phyloP scores from a whole-genome alignment of 306 rosid genomes.

The Cyclanthera cordifolia region DNA sequence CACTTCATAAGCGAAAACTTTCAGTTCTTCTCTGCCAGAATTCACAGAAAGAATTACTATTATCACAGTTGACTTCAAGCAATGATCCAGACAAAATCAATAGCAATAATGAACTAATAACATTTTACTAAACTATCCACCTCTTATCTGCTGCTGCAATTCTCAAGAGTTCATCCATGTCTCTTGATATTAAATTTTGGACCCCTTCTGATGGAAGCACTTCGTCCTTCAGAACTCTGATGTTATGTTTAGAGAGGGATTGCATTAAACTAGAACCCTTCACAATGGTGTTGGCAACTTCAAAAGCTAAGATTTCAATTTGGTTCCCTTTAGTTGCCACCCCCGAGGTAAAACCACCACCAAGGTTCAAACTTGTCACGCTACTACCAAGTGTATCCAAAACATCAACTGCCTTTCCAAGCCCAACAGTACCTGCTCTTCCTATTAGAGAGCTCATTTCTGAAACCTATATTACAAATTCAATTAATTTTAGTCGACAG shows the following conservation, averaged over 20 bases:
- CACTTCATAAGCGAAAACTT: constrained; percentile 83
- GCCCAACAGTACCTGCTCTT: constrained; percentile 92
- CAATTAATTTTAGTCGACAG: neutral
- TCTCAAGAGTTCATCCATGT: constrained; percentile 78
- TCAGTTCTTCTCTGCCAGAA: constrained; percentile 86
- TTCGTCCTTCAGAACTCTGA: constrained; percentile 74
- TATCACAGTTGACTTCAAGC: neutral
- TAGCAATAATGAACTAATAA: constrained; percentile 17
- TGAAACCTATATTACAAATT: constrained; percentile 53
- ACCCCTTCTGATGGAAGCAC: constrained; percentile 90
- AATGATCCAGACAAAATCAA: neutral
- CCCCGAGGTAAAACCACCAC: constrained; percentile 77
- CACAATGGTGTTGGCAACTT: constrained; percentile 94
- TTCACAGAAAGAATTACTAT: constrained; percentile 21
- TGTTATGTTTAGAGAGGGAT: constrained; percentile 86
- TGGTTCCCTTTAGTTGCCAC: constrained; percentile 75
- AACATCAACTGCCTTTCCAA: constrained; percentile 98
- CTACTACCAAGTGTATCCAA: constrained; percentile 98
- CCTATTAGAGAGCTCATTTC: constrained; percentile 91
- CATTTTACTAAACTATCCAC: constrained; percentile 30
- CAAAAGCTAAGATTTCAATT: constrained; percentile 90
- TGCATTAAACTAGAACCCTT: constrained; percentile 95
- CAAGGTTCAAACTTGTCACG: constrained; percentile 73
- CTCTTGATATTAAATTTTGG: constrained; percentile 67
- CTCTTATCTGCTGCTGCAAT: constrained; percentile 95